phyloP scores from a whole-genome alignment of 2,329 filamentous ascomycete genomes.

The Massarina eburnea region DNA sequence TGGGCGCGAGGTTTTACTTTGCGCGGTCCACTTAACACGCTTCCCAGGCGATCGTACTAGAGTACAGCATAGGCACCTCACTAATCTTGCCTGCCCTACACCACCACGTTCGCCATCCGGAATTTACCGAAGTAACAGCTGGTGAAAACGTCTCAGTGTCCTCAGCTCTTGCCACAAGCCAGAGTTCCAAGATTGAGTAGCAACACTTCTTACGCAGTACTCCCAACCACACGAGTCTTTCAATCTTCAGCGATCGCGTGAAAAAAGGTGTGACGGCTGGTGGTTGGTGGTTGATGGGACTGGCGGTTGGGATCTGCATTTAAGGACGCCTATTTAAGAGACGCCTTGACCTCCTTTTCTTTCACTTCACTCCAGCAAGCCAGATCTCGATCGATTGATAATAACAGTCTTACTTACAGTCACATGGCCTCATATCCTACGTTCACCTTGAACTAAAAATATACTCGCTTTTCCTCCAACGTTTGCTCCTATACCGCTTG shows the following conservation, averaged over 20 bases:
- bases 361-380: not conserved
- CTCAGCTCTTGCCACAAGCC: too few species aligned
- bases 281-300: not conserved
- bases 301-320: not conserved
- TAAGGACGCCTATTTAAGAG: not conserved
- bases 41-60: too few species aligned
- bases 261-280: not conserved
- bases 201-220: too few species aligned
- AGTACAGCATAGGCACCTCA: too few species aligned
- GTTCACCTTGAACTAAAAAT: not conserved
- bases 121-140: too few species aligned
- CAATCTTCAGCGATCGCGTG: not conserved
- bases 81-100: too few species aligned
- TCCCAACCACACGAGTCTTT: too few species aligned
- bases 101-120: too few species aligned
- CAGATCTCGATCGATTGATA: not conserved
- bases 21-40: too few species aligned
- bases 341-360: not conserved
- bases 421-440: not conserved
- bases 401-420: not conserved
- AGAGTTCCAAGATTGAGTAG: too few species aligned
- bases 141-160: too few species aligned
- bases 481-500: not conserved
- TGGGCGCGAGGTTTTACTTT: too few species aligned
- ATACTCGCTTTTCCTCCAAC: not conserved